These are phyloP conservation scores for Pleurotus pulmonarius DNA, from an alignment of 768 basidiomycete species.

Conservation along the genomic window DNA sequence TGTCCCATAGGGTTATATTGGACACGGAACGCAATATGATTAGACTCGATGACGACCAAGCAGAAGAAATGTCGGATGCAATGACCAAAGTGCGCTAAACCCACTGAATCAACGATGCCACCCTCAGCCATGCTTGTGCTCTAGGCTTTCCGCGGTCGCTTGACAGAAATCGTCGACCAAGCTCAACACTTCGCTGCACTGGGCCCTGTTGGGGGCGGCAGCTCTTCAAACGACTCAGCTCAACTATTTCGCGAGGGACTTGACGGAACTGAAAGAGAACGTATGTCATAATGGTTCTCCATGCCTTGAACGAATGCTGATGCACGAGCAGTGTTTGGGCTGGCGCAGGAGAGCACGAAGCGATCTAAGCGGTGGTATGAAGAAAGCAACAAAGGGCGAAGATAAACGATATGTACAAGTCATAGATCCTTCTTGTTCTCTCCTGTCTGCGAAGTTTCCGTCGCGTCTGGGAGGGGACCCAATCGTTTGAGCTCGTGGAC, in stretches of 20 bases:
- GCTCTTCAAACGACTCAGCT: conserved; percentile 52
- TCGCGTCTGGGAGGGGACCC: conserved; percentile 16
- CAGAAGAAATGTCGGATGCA: conserved; percentile 65
- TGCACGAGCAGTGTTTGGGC: conserved; percentile 61
- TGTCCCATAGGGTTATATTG: too few relatives aligned
- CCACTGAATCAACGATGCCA: not conserved
- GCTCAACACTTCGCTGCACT: conserved; percentile 83
- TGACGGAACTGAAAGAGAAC: conserved; percentile 87
- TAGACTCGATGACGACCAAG: conserved; percentile 77
- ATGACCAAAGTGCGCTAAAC: conserved; percentile 52
- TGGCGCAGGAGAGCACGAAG: conserved; percentile 81
- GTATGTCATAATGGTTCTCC: conserved; percentile 43
- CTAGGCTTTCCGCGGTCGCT: conserved; percentile 73
- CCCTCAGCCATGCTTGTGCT: too few relatives aligned
- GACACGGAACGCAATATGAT: not conserved
- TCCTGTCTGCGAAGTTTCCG: conserved; percentile 12
- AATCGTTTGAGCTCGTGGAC: conserved; percentile 53
- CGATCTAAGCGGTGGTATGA: conserved; percentile 85
- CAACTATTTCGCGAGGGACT: conserved; percentile 87
- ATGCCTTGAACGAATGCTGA: conserved; percentile 8
- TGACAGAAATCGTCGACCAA: conserved; percentile 80
- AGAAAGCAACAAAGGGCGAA: conserved; percentile 51
- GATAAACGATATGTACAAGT: conserved; percentile 28
- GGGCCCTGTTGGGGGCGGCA: conserved; percentile 54
- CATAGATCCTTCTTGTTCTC: conserved; percentile 27